Percentiles rank a stretch among this genome's conserved stretches.
These are phyloP conservation scores for Penicillium olsonii DNA, from an alignment of 2,329 filamentous ascomycete genomes.

Conservation along the genomic window DNA sequence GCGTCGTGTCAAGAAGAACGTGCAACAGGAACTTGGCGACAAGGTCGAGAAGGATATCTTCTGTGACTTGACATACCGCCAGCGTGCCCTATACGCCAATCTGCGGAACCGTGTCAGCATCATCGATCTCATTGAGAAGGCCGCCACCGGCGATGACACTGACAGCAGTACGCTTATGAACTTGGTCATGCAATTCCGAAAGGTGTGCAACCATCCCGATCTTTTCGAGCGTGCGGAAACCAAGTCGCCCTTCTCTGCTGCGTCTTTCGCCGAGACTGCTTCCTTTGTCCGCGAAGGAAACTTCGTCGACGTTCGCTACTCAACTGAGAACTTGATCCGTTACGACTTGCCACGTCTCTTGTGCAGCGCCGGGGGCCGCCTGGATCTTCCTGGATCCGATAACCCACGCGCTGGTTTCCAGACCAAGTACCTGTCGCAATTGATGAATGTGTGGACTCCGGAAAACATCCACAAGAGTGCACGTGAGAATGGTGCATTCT, in stretches of 20 bases:
- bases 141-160: constrained; percentile 87
- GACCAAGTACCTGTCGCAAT: constrained; percentile 71
- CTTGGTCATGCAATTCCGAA: constrained; percentile 98
- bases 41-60: constrained; percentile 97
- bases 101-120: constrained; percentile 97
- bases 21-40: constrained; percentile 97
- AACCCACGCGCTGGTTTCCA: constrained; percentile 79
- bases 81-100: constrained; percentile 89
- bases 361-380: constrained; percentile 76
- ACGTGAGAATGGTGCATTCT: constrained; percentile 68
- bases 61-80: constrained; percentile 94
- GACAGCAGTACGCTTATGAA: constrained; percentile 98
- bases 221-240: constrained; percentile 94
- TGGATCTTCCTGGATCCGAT: constrained; percentile 71
- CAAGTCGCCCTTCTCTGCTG: constrained; percentile 77
- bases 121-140: constrained; percentile 97
- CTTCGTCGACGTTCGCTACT: constrained; percentile 80
- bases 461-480: constrained; percentile 71
- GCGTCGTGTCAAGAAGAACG: constrained; percentile 98
- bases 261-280: constrained; percentile 90
- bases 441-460: constrained; percentile 89
- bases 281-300: constrained; percentile 90
- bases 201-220: constrained; percentile 98
- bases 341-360: constrained; percentile 79
- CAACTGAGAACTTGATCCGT: constrained; percentile 80